phyloP scores from a whole-genome alignment of 768 basidiomycete species.

The Phanerodontia chrysosporium region DNA sequence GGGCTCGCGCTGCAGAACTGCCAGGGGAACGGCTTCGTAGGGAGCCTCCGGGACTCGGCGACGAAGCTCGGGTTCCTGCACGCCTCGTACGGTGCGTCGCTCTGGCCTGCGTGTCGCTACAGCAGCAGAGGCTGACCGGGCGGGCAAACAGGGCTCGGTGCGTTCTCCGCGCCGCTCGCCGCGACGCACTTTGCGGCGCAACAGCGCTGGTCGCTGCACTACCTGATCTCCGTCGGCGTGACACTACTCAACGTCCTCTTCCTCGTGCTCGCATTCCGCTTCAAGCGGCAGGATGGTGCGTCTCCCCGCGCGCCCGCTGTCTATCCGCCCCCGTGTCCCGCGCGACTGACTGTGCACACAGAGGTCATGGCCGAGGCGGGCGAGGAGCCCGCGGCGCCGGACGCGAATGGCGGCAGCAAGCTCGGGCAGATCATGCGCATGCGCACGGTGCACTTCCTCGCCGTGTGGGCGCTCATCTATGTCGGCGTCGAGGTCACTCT shows the following conservation, averaged over 20 bases:
- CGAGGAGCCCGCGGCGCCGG: slow-evolving; percentile 27
- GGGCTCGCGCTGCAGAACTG: slow-evolving; percentile 55
- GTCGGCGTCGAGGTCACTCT: slow-evolving; percentile 41
- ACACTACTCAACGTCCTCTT: slow-evolving; percentile 16
- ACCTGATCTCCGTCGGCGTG: slow-evolving; percentile 31
- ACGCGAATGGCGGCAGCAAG: slow-evolving; percentile 22
- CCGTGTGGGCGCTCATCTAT: slow-evolving; percentile 38
- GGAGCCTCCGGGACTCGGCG: slow-evolving; percentile 47
- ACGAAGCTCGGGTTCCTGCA: slow-evolving; percentile 66
- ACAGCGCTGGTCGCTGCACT: slow-evolving; percentile 40
- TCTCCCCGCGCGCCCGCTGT: no score
- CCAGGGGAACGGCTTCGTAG: slow-evolving; percentile 69
- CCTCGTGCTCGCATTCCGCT: slow-evolving; percentile 23
- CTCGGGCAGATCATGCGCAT: slow-evolving; percentile 33
- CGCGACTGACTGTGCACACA: background rate
- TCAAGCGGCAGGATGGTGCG: slow-evolving; percentile 27
- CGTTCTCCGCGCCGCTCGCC: slow-evolving; percentile 47
- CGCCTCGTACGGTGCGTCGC: slow-evolving; percentile 52
- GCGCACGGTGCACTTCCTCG: slow-evolving; percentile 33
- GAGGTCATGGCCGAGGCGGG: slow-evolving; percentile 27
- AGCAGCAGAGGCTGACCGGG: background rate
- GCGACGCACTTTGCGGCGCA: slow-evolving; percentile 44
- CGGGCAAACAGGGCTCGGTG: slow-evolving; percentile 37
- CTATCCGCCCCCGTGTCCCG: no score
- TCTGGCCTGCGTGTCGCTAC: background rate